Percentiles rank a stretch among this genome's conserved stretches.
These are phyloP conservation scores for Sugiyamaella grinbergsii DNA, from an alignment of 1,139 yeast genomes.

Conservation along the genomic window DNA sequence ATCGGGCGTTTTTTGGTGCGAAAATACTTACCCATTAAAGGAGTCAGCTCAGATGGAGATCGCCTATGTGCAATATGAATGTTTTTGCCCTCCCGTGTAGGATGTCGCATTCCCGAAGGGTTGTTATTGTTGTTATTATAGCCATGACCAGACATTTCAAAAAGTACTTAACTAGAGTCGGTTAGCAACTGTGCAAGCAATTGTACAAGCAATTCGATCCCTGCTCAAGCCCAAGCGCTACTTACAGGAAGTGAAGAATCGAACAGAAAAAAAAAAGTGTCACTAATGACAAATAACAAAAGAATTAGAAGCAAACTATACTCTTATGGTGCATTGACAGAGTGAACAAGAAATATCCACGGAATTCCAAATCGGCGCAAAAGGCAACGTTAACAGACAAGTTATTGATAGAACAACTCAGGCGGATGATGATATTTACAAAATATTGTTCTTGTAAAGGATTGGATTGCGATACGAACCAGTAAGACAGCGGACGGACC, in stretches of 20 bases:
- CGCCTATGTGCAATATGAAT: slow-evolving; percentile 92
- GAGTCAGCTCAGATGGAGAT: slow-evolving; percentile 93
- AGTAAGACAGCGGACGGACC: no score
- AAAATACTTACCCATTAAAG: slow-evolving; percentile 74
- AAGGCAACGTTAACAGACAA: no score
- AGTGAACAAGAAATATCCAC: no score
- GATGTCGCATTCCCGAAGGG: slow-evolving; percentile 17
- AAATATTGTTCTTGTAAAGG: not conserved
- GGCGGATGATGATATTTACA: no score
- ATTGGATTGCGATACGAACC: no score
- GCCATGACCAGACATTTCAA: slow-evolving; percentile 15
- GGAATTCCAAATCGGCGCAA: no score
- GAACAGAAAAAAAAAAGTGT: slow-evolving; percentile 4
- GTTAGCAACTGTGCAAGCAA: slow-evolving; percentile 1
- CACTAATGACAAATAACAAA: not conserved
- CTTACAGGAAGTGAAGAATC: slow-evolving; percentile 17
- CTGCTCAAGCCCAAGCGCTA: not conserved
- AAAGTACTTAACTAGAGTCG: slow-evolving; percentile 5
- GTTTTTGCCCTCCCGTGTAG: slow-evolving; percentile 33
- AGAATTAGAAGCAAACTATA: not conserved
- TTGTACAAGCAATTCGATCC: not conserved
- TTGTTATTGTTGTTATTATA: slow-evolving; percentile 16
- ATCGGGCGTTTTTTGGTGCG: no score
- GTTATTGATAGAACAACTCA: no score
- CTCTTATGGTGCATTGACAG: not conserved